These are phyloP conservation scores for Fusarium burgessii DNA, from an alignment of 2,329 filamentous ascomycete genomes.

Conservation along the genomic window DNA sequence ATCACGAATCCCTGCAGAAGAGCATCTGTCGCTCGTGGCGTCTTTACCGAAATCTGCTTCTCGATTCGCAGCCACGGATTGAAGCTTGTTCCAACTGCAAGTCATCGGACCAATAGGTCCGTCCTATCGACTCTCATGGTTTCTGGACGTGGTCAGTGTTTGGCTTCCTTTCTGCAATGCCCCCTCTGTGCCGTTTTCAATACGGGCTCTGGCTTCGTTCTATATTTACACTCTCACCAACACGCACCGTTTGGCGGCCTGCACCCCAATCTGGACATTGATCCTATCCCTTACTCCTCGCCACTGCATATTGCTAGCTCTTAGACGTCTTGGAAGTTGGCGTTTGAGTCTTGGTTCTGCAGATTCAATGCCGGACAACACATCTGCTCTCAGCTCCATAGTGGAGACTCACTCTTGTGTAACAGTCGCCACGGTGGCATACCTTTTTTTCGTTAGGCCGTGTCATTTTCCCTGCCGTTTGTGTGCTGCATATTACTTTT, in stretches of 20 bases:
- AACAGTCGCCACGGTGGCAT: constrained; percentile 10
- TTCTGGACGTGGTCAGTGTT: constrained; percentile 6
- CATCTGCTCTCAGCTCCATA: background rate
- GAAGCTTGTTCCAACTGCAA: constrained; percentile 12
- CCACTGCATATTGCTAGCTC: constrained; percentile 5
- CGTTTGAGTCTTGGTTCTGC: background rate
- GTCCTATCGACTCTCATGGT: constrained; percentile 23
- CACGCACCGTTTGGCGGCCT: constrained; percentile 16
- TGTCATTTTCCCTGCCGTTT: constrained; percentile 12
- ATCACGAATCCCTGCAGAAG: constrained; percentile 22
- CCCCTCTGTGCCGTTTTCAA: constrained; percentile 21
- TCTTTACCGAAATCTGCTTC: constrained; percentile 7
- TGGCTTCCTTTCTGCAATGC: constrained; percentile 16
- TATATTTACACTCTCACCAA: constrained; percentile 37
- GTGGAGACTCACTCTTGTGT: constrained; percentile 11
- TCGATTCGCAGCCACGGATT: constrained; percentile 12
- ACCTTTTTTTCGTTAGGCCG: constrained; percentile 4
- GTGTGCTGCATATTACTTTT: constrained; percentile 6
- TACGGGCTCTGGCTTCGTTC: constrained; percentile 23
- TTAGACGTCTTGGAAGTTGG: background rate
- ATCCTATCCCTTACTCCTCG: constrained; percentile 13
- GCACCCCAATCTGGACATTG: constrained; percentile 2
- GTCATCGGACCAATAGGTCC: constrained; percentile 9
- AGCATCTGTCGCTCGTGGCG: constrained; percentile 28
- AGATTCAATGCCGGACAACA: constrained; percentile 3